Base-by-base conservation (phyloP, 805 yeast genomes). In the Saccharomycopsis fodiens region DNA sequence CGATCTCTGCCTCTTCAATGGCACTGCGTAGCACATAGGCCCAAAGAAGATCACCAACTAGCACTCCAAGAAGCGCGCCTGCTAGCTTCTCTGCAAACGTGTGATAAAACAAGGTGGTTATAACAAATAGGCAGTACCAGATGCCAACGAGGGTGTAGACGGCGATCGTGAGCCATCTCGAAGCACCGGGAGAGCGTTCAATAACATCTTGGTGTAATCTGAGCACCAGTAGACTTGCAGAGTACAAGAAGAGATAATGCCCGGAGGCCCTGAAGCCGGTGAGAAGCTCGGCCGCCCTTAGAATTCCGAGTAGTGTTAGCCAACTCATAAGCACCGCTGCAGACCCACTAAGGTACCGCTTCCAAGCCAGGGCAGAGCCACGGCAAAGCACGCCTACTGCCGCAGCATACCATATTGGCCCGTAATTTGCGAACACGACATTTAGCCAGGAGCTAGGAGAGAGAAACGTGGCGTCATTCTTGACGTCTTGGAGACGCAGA, bases 91-190 rank as follows among this genome's bases (percentile, higher is more conserved):
- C 51, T 29, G 31, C 21, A 23, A 48, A 29, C 1, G 46, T 41
- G 22, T 48, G 51, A 31, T 39, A 48, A 21, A 44, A 44, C 2
- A 48, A 13, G n/a, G 41, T 17, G 17, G 51, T 48, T 3, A 41
- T 32, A n/a, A 34, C 15, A 16, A 44, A 44, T 15, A 48, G 13
- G 8, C 40, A 29, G 35, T 21, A 30, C 51, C 51, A 48, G 3
- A 36, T n/a, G 5, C 19, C 35, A 21, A 23, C 10, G 16, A 16
- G 6, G 43, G 19, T 21, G 45, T 12, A 7, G 43, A 15, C 25
- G 15, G 21, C 36, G 17, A 42, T 19, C 6, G 10, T 8, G 10
- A 15, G 15, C 17, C 38, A 16, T 15, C 20, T 12, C 17, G 20
- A 12, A 16, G 16, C 17, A 12, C n/a, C n/a, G 12, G 32, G 32